Percentiles rank a stretch among this genome's conserved stretches.
phyloP scores from a whole-genome alignment of 495 filamentous ascomycete species.

The Penicillium bovifimosum region DNA sequence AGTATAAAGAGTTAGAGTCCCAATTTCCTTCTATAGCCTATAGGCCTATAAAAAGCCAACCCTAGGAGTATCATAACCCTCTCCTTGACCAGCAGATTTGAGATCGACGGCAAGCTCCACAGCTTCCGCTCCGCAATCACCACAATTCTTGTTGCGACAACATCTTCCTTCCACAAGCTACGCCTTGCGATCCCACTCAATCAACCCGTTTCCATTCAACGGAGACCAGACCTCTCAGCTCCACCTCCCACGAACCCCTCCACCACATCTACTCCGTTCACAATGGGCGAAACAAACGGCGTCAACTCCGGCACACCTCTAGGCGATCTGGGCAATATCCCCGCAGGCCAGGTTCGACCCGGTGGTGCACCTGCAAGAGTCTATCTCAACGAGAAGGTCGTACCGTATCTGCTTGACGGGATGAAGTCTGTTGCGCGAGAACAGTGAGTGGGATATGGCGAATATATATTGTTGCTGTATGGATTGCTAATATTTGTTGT shows the following conservation, averaged over 20 bases:
- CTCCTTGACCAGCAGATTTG: not conserved
- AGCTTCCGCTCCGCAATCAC: slow-evolving; percentile 11
- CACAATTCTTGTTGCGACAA: not conserved
- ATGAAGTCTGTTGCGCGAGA: slow-evolving; percentile 85
- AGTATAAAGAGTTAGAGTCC: too few species aligned
- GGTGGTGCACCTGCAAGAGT: slow-evolving; percentile 83
- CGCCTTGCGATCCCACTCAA: not conserved
- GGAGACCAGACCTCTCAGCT: not conserved
- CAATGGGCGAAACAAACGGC: slow-evolving; percentile 24
- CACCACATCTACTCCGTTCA: slow-evolving; percentile 6
- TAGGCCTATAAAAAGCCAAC: not conserved
- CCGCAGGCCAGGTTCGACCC: slow-evolving; percentile 39
- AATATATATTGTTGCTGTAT: too few species aligned
- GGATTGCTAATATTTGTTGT: not conserved
- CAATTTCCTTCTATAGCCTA: not conserved
- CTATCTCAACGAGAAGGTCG: slow-evolving; percentile 87
- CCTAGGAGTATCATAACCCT: not conserved
- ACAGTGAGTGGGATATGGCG: slow-evolving; percentile 55
- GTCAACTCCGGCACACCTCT: slow-evolving; percentile 32
- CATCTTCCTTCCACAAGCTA: not conserved
- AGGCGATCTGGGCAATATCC: slow-evolving; percentile 33
- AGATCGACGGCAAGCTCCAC: slow-evolving; percentile 19
- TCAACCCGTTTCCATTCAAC: not conserved
- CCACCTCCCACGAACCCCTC: not conserved
- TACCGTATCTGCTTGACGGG: slow-evolving; percentile 76